Evolutionary conservation across 108 stramenopile genomes (phyloP), one percentile per base, ranked within the genome.

Genomic region (Discostella pseudostelligera): DNA sequence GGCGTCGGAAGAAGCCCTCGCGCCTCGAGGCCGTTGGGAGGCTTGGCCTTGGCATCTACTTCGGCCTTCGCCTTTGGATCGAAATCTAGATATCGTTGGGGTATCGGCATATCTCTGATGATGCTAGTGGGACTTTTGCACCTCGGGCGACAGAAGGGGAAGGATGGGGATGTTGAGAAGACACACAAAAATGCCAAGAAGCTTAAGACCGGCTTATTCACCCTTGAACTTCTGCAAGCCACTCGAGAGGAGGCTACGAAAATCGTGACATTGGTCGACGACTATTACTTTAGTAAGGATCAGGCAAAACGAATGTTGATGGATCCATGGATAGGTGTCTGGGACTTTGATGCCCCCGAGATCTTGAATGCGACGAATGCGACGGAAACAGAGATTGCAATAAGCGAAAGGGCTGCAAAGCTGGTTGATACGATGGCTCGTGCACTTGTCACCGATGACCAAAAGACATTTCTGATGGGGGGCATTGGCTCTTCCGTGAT

Each of bases 401-500:
- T 13, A 19, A 4, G 56, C 1, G 43, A 68, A 0, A 13, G 50
- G 9, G 56, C 39, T 22, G 57, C 58, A 10, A 49, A 68, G 54
- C 11, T 71, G 16, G 65, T 60, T 4, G 65, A 67, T 32, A 70
- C 62, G 13, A 63, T 74, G 28, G 69, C 69, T 10, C 69, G 69
- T 21, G 73, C 73, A 17, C 61, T 74, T 14, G 73, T 74, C 8
- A 64, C 62, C 22, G 53, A 51, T 16, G 69, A 70, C 19, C 73
- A 74, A 40, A 64, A 11, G 29, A 50, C 37, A 22, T 74, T 74
- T 13, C 32, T 74, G 0, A 37, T 74, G 44, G 69, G 73, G 0
- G 46, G 54, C 0, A 74, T 74, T 24, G 73, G 73, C 25, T 70
- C 69, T 62, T 70, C 69, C 28, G 73, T 74, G 8, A 69, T 69